These are phyloP conservation scores for Penicillium sp. DNA, from an alignment of 2,329 filamentous ascomycete species.

Conservation along the genomic window DNA sequence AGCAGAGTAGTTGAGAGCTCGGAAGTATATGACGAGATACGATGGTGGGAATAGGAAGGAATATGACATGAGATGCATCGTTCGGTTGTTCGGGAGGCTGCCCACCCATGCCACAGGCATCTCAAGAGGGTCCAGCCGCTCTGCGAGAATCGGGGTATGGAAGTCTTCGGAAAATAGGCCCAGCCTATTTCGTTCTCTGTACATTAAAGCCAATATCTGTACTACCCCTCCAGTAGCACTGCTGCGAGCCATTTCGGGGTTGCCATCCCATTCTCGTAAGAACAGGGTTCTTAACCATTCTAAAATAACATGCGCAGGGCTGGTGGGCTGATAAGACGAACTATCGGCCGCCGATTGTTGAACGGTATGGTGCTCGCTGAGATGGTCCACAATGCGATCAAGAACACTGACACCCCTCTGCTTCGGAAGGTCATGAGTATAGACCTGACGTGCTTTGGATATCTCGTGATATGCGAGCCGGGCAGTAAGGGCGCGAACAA, in stretches of 20 bases:
- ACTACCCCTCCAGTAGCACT: slow-evolving; percentile 75
- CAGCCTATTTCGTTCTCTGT: slow-evolving; percentile 68
- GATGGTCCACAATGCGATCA: slow-evolving; percentile 37
- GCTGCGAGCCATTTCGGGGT: slow-evolving; percentile 66
- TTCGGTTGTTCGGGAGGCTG: slow-evolving; percentile 61
- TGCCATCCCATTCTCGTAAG: slow-evolving; percentile 77
- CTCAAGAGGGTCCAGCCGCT: slow-evolving; percentile 71
- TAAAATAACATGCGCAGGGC: slow-evolving; percentile 36
- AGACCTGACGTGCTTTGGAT: slow-evolving; percentile 37
- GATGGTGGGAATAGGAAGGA: slow-evolving; percentile 75
- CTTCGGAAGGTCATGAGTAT: slow-evolving; percentile 29
- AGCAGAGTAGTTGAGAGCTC: slow-evolving; percentile 78
- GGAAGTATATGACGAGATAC: slow-evolving; percentile 77
- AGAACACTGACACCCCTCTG: slow-evolving; percentile 33
- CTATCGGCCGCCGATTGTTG: slow-evolving; percentile 8
- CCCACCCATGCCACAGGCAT: slow-evolving; percentile 72
- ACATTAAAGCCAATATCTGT: slow-evolving; percentile 68
- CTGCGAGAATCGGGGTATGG: slow-evolving; percentile 70
- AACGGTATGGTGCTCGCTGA: slow-evolving; percentile 31
- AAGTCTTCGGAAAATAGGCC: slow-evolving; percentile 70
- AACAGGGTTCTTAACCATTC: slow-evolving; percentile 63
- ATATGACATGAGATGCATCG: slow-evolving; percentile 73
- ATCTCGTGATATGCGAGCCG: slow-evolving; percentile 52
- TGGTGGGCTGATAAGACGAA: slow-evolving; percentile 18
- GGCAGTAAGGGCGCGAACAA: slow-evolving; percentile 51